Percentiles rank a stretch among this genome's conserved stretches.
These are phyloP conservation scores for Bromus sterilis DNA, from an alignment of 176 grass and related monocot species.

Conservation along the genomic window DNA sequence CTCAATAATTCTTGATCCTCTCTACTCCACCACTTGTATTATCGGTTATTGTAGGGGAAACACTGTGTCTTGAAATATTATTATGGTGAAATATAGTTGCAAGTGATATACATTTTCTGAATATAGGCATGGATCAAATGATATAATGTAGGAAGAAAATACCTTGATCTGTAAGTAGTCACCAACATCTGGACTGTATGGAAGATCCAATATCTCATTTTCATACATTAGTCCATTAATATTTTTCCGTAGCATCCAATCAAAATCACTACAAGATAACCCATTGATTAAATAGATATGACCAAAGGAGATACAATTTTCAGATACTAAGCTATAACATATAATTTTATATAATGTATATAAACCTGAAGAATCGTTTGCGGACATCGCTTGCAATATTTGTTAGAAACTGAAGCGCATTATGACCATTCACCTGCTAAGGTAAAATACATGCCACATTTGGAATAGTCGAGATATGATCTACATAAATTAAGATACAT, in stretches of 20 bases:
- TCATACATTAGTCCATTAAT: neutral
- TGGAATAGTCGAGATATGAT: neutral
- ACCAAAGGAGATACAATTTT: neutral
- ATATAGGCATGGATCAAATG: neutral
- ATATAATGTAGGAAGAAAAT: neutral
- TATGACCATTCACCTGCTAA: neutral
- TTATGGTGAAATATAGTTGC: neutral
- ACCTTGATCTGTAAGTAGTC: neutral
- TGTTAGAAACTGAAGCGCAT: neutral
- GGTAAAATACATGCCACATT: neutral
- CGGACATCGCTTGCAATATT: neutral
- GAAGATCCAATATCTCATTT: neutral
- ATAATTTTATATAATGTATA: neutral
- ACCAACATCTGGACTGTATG: neutral
- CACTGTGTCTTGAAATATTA: neutral
- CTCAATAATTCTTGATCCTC: neutral
- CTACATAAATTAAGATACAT: neutral
- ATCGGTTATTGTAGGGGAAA: too few relatives aligned
- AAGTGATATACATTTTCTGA: neutral
- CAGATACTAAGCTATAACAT: neutral
- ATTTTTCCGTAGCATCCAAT: neutral
- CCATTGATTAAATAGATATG: neutral
- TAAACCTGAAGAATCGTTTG: neutral
- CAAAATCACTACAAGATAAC: neutral
- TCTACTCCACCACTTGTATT: neutral